Conservation (phyloP, 495 filamentous ascomycete species). For the Aspergillus steynii region DNA sequence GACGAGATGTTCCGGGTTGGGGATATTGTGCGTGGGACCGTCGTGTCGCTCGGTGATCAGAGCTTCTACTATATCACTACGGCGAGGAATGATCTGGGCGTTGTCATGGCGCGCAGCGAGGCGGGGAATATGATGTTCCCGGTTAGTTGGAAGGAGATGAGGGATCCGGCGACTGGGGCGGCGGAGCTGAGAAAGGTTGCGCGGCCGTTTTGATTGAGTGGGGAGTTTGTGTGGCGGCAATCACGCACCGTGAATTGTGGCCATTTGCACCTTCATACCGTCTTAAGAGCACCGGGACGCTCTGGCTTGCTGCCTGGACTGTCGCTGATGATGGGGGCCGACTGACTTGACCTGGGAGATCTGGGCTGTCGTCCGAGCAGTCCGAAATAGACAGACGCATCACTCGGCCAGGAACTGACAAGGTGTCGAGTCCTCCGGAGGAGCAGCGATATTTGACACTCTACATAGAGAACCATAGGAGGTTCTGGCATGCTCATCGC, state of each 20-base stretch:
- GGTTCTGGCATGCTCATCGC: background rate
- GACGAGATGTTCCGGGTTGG: slow-evolving; percentile 90
- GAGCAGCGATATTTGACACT: background rate
- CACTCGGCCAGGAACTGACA: background rate
- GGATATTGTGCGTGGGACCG: slow-evolving; percentile 86
- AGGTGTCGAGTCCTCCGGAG: background rate
- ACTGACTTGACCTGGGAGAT: background rate
- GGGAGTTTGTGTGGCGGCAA: background rate
- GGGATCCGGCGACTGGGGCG: slow-evolving; percentile 74
- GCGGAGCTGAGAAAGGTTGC: slow-evolving; percentile 89
- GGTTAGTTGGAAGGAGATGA: slow-evolving; percentile 92
- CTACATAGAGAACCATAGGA: background rate
- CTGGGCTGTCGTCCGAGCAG: background rate
- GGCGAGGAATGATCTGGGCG: slow-evolving; percentile 84
- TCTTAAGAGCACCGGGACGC: background rate
- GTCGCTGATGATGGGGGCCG: background rate
- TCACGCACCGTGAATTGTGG: background rate
- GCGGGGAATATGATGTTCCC: slow-evolving; percentile 87
- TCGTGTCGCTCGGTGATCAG: slow-evolving; percentile 91
- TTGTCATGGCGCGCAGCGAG: slow-evolving; percentile 91
- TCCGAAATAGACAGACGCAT: background rate
- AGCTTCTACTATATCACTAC: slow-evolving; percentile 91
- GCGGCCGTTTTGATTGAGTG: slow-evolving; percentile 70
- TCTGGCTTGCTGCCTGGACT: background rate
- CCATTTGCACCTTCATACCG: background rate